These are phyloP conservation scores for Xylaria venustula DNA, from an alignment of 495 filamentous ascomycete species.

Conservation along the genomic window DNA sequence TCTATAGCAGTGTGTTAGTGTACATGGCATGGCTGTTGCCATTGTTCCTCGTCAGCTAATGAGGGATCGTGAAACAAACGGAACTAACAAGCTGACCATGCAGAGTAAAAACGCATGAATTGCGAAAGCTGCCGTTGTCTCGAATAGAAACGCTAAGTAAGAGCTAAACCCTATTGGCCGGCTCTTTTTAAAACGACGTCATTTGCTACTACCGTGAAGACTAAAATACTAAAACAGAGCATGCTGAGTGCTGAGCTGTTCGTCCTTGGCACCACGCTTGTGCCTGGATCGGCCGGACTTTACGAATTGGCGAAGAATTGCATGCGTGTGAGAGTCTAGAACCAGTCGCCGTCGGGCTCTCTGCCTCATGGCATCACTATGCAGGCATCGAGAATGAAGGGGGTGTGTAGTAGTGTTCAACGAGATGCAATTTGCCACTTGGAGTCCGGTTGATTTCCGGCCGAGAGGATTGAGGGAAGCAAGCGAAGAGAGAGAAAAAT, in stretches of 20 bases:
- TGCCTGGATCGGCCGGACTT: conserved; percentile 5
- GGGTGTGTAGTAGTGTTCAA: not conserved
- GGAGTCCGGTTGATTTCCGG: conserved; percentile 9
- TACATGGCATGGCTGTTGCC: no score
- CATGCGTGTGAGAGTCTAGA: conserved; percentile 6
- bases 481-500: not conserved
- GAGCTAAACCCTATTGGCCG: not conserved
- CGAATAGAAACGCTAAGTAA: conserved; percentile 8
- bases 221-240: no score
- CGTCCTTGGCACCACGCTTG: conserved; percentile 7
- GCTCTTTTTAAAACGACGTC: conserved; percentile 3
- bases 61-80: conserved; percentile 7
- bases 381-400: conserved; percentile 8
- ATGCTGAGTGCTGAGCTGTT: conserved; percentile 8
- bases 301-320: not conserved
- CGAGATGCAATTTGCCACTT: conserved; percentile 10
- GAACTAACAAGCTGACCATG: conserved; percentile 12
- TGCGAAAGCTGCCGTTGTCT: conserved; percentile 5
- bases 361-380: conserved; percentile 10
- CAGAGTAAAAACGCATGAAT: conserved; percentile 14
- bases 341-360: not conserved
- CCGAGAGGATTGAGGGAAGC: not conserved
- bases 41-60: not conserved
- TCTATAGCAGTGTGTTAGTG: no score
- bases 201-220: no score